phyloP scores from a whole-genome alignment of 768 basidiomycete species.

The Leccinellum albellum region DNA sequence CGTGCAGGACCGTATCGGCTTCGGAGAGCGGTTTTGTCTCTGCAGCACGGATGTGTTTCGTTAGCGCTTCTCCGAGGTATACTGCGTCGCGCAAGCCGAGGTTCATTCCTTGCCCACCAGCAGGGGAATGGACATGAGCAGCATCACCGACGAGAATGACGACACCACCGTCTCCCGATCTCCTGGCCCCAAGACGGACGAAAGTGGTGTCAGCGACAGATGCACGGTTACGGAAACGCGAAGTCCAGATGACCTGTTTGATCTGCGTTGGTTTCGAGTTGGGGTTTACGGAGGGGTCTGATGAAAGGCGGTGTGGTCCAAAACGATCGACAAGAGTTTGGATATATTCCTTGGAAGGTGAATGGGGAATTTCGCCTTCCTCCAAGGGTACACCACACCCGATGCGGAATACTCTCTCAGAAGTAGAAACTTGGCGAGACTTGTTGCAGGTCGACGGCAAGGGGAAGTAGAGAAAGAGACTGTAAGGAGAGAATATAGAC shows the following conservation, averaged over 20 bases:
- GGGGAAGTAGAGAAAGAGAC: constrained; percentile 35
- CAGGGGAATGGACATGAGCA: constrained; percentile 52
- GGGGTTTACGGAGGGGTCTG: constrained; percentile 33
- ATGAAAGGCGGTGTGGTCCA: constrained; percentile 34
- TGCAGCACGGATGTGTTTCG: constrained; percentile 29
- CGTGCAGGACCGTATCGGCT: constrained; percentile 32
- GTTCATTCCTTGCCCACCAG: constrained; percentile 58
- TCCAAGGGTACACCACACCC: constrained; percentile 36
- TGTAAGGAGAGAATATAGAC: constrained; percentile 26
- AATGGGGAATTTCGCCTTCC: constrained; percentile 34
- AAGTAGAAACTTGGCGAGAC: constrained; percentile 2
- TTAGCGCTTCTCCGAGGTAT: constrained; percentile 41
- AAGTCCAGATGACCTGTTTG: constrained; percentile 41
- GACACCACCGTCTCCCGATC: constrained; percentile 9
- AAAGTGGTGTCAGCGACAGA: constrained; percentile 42
- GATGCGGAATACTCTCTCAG: constrained; percentile 36
- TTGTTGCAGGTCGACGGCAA: constrained; percentile 32
- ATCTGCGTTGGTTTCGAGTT: constrained; percentile 31
- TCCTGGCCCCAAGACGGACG: constrained; percentile 22
- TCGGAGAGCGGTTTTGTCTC: constrained; percentile 6
- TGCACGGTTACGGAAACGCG: constrained; percentile 43
- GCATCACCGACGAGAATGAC: constrained; percentile 42
- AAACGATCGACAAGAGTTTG: constrained; percentile 42
- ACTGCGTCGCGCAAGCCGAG: constrained; percentile 55
- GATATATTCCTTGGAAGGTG: constrained; percentile 39